A percentile compares a stretch with the other conserved stretches of the same genome.
These are phyloP conservation scores for Pseudogymnoascus sp. DNA, from an alignment of 2,329 filamentous ascomycete species.

Conservation along the genomic window DNA sequence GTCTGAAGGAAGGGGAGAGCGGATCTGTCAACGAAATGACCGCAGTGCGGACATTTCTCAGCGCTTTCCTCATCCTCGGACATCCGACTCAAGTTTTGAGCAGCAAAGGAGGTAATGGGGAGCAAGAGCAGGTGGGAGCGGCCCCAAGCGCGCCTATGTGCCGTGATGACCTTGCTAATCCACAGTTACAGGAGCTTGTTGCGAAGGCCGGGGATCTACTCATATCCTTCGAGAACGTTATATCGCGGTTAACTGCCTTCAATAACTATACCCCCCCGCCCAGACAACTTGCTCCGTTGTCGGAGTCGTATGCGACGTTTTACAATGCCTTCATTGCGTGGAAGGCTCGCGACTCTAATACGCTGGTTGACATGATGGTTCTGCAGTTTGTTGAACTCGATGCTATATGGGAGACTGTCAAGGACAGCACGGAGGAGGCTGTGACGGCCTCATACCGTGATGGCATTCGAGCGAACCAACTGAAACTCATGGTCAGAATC, in stretches of 20 bases:
- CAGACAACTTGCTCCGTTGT: conserved; percentile 55
- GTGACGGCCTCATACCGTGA: conserved; percentile 72
- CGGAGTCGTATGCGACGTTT: conserved; percentile 66
- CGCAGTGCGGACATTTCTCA: conserved; percentile 68
- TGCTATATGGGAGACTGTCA: conserved; percentile 76
- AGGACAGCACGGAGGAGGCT: conserved; percentile 66
- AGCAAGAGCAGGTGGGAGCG: conserved; percentile 52
- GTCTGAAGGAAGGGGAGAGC: conserved; percentile 57
- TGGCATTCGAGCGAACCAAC: conserved; percentile 74
- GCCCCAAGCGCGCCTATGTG: conserved; percentile 40
- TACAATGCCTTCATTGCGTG: conserved; percentile 75
- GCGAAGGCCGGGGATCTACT: conserved; percentile 71
- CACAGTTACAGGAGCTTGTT: conserved; percentile 64
- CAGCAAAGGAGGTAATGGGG: conserved; percentile 56
- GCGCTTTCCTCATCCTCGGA: conserved; percentile 71
- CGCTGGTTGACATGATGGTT: conserved; percentile 78
- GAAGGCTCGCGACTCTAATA: conserved; percentile 74
- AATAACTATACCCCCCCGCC: conserved; percentile 64
- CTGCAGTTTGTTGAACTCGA: conserved; percentile 79
- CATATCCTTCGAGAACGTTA: conserved; percentile 68
- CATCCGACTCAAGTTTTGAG: conserved; percentile 73
- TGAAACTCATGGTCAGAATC: conserved; percentile 72
- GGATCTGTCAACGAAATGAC: conserved; percentile 63
- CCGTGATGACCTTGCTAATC: conserved; percentile 52
- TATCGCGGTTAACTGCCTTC: conserved; percentile 57